Evolutionary conservation across 2,329 filamentous ascomycete genomes (phyloP), one percentile per base, ranked within the genome.

Genomic region (Fusarium circinatum): DNA sequence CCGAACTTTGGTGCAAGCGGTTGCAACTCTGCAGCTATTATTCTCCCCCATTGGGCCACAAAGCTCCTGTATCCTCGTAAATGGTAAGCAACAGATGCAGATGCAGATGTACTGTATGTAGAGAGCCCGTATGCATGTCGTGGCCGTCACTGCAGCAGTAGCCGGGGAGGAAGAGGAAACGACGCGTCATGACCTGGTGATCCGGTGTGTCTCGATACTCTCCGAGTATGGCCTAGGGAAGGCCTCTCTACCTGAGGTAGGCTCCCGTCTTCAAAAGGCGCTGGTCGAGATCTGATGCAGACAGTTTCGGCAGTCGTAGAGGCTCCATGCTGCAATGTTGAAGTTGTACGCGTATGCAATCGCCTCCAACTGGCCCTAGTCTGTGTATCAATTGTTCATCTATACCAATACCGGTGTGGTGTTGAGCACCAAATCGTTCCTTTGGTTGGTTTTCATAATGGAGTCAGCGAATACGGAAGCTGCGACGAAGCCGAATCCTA

Each of bases 161-260:
- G 74, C 72, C 62, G 63, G 59, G 64, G 61, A 28, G 34, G 47
- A 62, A 48, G 39, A 20, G 67, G 62, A 68, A 75, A 71, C 66
- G 76, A 78, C 76, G 76, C 76, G 76, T 78, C 76, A 78, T 78
- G 76, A 57, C 76, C 67, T 60, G 71, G 68, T 63, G 70, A 61
- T 71, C 48, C 36, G 60, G 47, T 74, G 68, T 73, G 61, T 75
- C 73, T 75, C 58, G 68, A 75, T 65, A 58, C 58, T 74, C 63
- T 26, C 74, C 60, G 30, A 63, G 39, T 60, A 52, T 52, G 34
- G 64, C 38, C 65, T 51, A 56, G 39, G 56, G 52, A 38, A 49
- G 39, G 51, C 55, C 48, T 68, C 56, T 55, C 59, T 45, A 28
- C 51, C 62, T 45, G 13, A 47, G 44, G 44, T 11, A 26, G 18